Percentiles rank a stretch among this genome's conserved stretches.
Conservation (phyloP, 139 green algal species). For the Cymbomonas tetramitiformis region DNA sequence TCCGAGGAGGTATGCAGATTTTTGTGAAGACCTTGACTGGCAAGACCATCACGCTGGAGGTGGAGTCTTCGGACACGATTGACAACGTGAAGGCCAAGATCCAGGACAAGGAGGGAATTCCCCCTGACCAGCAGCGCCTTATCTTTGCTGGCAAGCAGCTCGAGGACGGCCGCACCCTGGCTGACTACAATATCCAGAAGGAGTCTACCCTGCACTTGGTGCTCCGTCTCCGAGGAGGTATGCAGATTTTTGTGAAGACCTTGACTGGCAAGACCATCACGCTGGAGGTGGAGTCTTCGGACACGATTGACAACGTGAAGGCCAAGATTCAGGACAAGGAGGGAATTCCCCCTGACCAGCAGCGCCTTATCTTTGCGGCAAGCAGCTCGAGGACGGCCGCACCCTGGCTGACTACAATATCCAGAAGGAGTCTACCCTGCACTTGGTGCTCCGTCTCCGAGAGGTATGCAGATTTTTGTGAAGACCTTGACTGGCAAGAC, state of each 20-base stretch:
- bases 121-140: constrained; percentile 37
- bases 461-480: constrained; percentile 74
- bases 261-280: constrained; percentile 89
- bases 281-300: constrained; percentile 55
- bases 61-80: constrained; percentile 38
- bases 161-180: constrained; percentile 35
- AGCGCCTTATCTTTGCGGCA: constrained; percentile 94
- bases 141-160: constrained; percentile 44
- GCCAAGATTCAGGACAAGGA: constrained; percentile 47
- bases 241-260: constrained; percentile 91
- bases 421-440: constrained; percentile 60
- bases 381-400: constrained; percentile 90
- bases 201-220: constrained; percentile 41
- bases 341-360: constrained; percentile 79
- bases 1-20: constrained; percentile 35
- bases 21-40: constrained; percentile 35
- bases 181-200: constrained; percentile 46
- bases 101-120: constrained; percentile 40
- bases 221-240: constrained; percentile 44
- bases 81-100: constrained; percentile 41
- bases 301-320: constrained; percentile 41
- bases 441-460: constrained; percentile 59
- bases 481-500: constrained; percentile 87
- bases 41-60: constrained; percentile 39
- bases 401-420: constrained; percentile 96